Base-by-base conservation (phyloP, 345 rosid species). In the Reutealis trisperma region DNA sequence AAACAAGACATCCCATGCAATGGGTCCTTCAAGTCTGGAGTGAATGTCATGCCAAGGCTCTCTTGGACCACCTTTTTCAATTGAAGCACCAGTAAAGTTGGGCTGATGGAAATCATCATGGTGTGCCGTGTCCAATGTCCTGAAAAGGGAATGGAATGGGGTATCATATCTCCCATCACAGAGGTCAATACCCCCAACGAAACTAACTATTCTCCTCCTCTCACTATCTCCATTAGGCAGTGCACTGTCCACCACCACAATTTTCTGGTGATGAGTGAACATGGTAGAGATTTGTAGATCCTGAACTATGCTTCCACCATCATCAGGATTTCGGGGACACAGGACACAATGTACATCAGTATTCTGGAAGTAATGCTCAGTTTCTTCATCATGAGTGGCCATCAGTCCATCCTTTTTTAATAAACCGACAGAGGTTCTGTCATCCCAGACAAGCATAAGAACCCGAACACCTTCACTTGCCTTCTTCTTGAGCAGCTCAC, bases 41-140 rank as follows among this genome's bases (percentile, higher is more conserved):
- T 96, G 99, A 76, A 93, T 93, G 79, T 93, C 99, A 68, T 96
- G 99, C 99, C 99, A 96, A 10, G 99, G 99, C 80, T 96, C 98
- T 87, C 98, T 88, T 24, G 99, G 99, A 78, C 99, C 99, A 0
- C 99, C 99, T 84, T 96, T 96, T 72, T 87, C 85, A 71, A 96
- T 92, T n/a, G 97, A 76, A 57, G 89, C 93, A 44, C 87, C 97
- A 0, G 88, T 24, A 78, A 91, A 96, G 83, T 96, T 96, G 37
- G 99, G 99, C 78, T 96, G 99, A 83, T 96, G 98, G 82, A 96
- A 96, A 83, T 96, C 99, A 77, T 96, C 97, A 69, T 96, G 97
- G 83, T 96, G 99, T 1, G 94, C 97, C 0, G 97, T 89, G 86
- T 91, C 97, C 82, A 96, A 72, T 9, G 99, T 96, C 83, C 99